Evolutionary conservation across 208 protist species (phyloP).

Genomic region (Crithidia bombi): DNA sequence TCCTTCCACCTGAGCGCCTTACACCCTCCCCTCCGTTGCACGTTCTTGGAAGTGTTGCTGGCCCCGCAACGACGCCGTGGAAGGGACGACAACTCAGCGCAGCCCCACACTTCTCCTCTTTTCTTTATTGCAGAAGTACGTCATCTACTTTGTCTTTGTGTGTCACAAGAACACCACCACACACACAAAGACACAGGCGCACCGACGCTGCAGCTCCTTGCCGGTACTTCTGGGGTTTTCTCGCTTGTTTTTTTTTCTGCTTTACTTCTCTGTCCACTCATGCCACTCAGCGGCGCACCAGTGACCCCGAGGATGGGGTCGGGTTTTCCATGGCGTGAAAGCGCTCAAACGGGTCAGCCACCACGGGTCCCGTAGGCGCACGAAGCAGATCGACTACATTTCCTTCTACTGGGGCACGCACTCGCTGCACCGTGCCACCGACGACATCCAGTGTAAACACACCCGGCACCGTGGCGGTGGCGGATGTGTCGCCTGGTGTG

Average conservation of each 20-base stretch:
- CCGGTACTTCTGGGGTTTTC: neutral
- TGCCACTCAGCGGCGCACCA: conserved; percentile 34
- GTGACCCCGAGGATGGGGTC: conserved; percentile 59
- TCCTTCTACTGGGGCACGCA: conserved; percentile 35
- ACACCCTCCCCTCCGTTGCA: too few relatives aligned
- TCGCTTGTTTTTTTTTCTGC: conserved; percentile 9
- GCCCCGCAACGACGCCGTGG: too few relatives aligned
- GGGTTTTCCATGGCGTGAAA: conserved; percentile 88
- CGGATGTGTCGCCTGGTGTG: conserved; percentile 8
- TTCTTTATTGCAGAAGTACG: too few relatives aligned
- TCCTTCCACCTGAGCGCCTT: too few relatives aligned
- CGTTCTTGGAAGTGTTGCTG: too few relatives aligned
- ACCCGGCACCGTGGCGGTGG: conserved; percentile 31
- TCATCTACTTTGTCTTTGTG: too few relatives aligned
- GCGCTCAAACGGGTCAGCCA: conserved; percentile 82
- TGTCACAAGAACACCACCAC: too few relatives aligned
- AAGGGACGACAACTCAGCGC: too few relatives aligned
- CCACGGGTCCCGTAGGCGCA: conserved; percentile 55
- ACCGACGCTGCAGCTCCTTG: too few relatives aligned
- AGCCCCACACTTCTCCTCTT: neutral
- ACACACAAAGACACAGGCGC: neutral
- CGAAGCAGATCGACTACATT: conserved; percentile 58
- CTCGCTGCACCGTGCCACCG: conserved; percentile 33
- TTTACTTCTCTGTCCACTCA: conserved; percentile 7
- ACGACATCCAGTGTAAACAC: conserved; percentile 81